These are phyloP conservation scores for Wakefieldia striispora DNA, from an alignment of 768 basidiomycete species.

Conservation along the genomic window DNA sequence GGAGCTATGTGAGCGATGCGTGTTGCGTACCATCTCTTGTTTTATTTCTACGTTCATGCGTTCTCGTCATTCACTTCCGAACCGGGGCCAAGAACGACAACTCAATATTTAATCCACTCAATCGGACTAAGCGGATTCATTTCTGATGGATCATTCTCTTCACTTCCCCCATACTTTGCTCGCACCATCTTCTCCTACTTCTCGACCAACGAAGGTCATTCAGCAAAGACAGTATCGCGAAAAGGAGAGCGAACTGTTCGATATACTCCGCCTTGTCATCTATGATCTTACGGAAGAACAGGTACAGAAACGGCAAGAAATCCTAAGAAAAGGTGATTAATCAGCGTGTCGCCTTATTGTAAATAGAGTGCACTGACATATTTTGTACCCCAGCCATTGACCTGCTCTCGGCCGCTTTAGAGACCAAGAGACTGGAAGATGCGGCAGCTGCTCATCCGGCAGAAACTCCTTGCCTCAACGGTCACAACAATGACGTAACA, in stretches of 20 bases:
- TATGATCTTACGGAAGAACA: slow-evolving; percentile 15
- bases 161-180: background rate
- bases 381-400: slow-evolving; percentile 6
- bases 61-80: no score
- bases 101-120: slow-evolving; percentile 9
- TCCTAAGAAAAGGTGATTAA: slow-evolving; percentile 18
- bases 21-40: no score
- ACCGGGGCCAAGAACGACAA: no score
- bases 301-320: slow-evolving; percentile 19
- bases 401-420: slow-evolving; percentile 5
- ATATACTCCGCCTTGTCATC: slow-evolving; percentile 18
- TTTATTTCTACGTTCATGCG: no score
- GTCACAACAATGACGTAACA: background rate
- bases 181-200: background rate
- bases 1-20: no score
- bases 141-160: background rate
- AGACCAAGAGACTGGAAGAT: background rate
- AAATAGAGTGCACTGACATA: background rate
- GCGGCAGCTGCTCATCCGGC: background rate
- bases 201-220: slow-evolving; percentile 13
- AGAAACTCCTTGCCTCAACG: background rate
- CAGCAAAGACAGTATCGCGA: slow-evolving; percentile 21
- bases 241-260: slow-evolving; percentile 22
- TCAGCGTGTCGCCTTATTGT: background rate
- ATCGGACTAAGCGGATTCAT: background rate